phyloP scores from a whole-genome alignment of 2,329 filamentous ascomycete species.

The Cladosporium sp. region DNA sequence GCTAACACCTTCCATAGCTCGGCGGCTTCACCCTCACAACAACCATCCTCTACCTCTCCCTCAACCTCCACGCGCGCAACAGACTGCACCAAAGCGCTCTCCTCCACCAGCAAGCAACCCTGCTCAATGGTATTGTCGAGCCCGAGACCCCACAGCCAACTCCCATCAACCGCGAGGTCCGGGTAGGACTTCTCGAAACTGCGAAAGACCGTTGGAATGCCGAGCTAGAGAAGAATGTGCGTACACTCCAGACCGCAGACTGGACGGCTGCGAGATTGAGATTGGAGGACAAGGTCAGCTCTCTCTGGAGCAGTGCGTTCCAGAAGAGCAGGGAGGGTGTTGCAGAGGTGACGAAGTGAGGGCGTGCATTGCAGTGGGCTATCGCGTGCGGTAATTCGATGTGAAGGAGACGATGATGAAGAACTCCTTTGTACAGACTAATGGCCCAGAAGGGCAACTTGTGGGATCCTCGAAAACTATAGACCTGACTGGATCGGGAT shows the following conservation, averaged over 20 bases:
- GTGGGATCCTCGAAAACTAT: neutral
- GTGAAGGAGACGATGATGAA: neutral
- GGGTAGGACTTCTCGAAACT: constrained; percentile 41
- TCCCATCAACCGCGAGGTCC: constrained; percentile 35
- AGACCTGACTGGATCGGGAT: constrained; percentile 12
- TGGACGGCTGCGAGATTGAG: constrained; percentile 40
- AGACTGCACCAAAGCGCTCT: constrained; percentile 43
- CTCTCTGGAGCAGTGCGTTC: constrained; percentile 31
- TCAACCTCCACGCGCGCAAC: constrained; percentile 43
- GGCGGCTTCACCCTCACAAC: constrained; percentile 49
- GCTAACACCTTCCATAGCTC: constrained; percentile 33
- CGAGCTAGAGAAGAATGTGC: constrained; percentile 41
- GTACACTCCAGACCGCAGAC: constrained; percentile 41
- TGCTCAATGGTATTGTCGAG: constrained; percentile 42
- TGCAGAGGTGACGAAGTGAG: constrained; percentile 1
- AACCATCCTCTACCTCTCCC: constrained; percentile 37
- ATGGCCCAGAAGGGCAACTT: neutral
- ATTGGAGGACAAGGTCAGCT: constrained; percentile 38
- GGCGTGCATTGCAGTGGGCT: neutral
- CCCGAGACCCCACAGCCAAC: constrained; percentile 38
- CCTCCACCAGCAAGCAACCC: constrained; percentile 42
- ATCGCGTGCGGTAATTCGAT: too few species aligned
- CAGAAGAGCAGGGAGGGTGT: constrained; percentile 18
- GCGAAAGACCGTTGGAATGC: constrained; percentile 50
- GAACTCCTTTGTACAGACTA: neutral